Conservation (phyloP, 441 rosid species). For the Adansonia grandidieri region DNA sequence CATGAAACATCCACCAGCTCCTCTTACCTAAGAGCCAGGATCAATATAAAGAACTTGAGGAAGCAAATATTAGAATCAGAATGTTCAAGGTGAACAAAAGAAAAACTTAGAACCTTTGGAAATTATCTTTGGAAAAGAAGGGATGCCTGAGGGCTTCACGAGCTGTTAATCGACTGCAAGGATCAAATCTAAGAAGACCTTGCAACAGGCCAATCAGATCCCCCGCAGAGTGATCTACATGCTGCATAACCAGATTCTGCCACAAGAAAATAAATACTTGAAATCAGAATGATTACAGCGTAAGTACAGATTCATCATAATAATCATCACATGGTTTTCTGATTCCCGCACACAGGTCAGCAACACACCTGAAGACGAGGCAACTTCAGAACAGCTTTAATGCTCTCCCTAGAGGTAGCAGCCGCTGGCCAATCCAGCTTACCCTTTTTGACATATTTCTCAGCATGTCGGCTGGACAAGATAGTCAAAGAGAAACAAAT, state of each 20-base stretch:
- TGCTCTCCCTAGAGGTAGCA: slow-evolving; percentile 63
- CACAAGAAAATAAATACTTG: not conserved
- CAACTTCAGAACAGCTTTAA: slow-evolving; percentile 58
- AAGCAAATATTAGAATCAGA: slow-evolving; percentile 3
- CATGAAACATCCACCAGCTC: not conserved
- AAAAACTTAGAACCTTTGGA: slow-evolving; percentile 38
- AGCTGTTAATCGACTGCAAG: slow-evolving; percentile 51
- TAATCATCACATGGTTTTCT: slow-evolving; percentile 2
- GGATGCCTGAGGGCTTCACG: slow-evolving; percentile 68
- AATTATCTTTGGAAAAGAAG: slow-evolving; percentile 51
- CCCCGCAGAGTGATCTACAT: slow-evolving; percentile 72
- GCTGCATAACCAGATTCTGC: slow-evolving; percentile 75
- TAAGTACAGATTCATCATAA: not conserved
- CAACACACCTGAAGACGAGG: slow-evolving; percentile 62
- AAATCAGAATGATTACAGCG: not conserved
- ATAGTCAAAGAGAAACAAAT: not conserved
- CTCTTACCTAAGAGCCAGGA: slow-evolving; percentile 8
- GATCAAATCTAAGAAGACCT: slow-evolving; percentile 61
- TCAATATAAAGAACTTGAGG: not conserved
- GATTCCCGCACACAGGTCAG: not conserved
- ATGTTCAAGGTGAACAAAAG: not conserved
- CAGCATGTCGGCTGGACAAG: slow-evolving; percentile 58
- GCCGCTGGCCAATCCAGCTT: slow-evolving; percentile 73
- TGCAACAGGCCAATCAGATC: slow-evolving; percentile 61
- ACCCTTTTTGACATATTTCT: slow-evolving; percentile 64